Percentiles rank a stretch among this genome's conserved stretches.
These are phyloP conservation scores for Colletotrichum gigasporum DNA, from an alignment of 2,329 filamentous ascomycete genomes.

Conservation along the genomic window DNA sequence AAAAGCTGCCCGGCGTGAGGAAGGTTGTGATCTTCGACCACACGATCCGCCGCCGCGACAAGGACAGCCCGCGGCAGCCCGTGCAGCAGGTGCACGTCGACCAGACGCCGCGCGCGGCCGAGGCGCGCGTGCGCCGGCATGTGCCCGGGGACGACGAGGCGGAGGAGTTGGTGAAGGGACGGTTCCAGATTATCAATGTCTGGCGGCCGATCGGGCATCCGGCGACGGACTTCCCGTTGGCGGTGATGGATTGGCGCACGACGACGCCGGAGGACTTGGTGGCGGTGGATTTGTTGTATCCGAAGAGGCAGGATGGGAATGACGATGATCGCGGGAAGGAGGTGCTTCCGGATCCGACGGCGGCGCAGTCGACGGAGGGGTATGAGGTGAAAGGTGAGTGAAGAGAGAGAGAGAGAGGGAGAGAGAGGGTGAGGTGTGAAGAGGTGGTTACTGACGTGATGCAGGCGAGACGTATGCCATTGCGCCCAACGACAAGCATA, in stretches of 20 bases:
- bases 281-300: constrained; percentile 71
- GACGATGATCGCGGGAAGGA: constrained; percentile 68
- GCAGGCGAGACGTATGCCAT: constrained; percentile 70
- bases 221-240: constrained; percentile 70
- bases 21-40: constrained; percentile 78
- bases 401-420: constrained; percentile 58
- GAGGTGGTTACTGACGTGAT: background rate
- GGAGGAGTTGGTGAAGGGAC: constrained; percentile 63
- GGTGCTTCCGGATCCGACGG: constrained; percentile 57
- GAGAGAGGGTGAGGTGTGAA: constrained; percentile 62
- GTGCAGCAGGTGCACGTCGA: constrained; percentile 79
- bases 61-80: constrained; percentile 67
- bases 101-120: constrained; percentile 72
- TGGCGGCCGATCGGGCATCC: constrained; percentile 74
- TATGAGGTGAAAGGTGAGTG: constrained; percentile 62
- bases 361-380: constrained; percentile 59
- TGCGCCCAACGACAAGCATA: constrained; percentile 64
- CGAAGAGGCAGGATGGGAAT: constrained; percentile 47
- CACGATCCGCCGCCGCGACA: constrained; percentile 68
- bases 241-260: constrained; percentile 71
- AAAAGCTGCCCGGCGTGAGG: constrained; percentile 63
- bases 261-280: constrained; percentile 67
- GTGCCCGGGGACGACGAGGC: constrained; percentile 61
- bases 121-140: constrained; percentile 69
- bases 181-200: constrained; percentile 76